Evolutionary conservation across 306 rosid species (phyloP), one percentile per base, ranked within the genome.

Genomic region (Gillenia trifoliata): DNA sequence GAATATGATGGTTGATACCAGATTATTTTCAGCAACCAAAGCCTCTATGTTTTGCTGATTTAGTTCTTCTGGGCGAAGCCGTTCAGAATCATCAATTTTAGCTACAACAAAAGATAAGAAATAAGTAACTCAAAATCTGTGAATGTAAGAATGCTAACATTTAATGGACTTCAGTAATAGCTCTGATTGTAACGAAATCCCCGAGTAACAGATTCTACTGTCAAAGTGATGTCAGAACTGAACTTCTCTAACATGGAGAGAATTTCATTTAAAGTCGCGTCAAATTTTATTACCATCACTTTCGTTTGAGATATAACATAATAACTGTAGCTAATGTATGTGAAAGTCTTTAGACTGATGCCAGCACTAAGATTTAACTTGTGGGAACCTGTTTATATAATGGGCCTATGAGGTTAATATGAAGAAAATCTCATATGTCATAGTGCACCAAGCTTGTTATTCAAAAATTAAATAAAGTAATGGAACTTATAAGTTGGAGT

Each of bases 1-100:
- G 59, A 73, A 77, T 50, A 59, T 3, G 33, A 63, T 50, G 50
- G 62, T 23, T 68, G 64, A 70, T 90, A 94, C 97, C 98, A 92
- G 85, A 87, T 94, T 91, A 83, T 68, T 88, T 86, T 94, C 98
- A 19, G 98, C 97, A 83, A 94, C 95, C 85, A 94, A 79, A 64
- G 98, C 98, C 86, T 94, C 97, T 80, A 94, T 94, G 74, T 88
- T 94, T 75, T 94, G 98, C 69, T 94, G 98, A 81, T 94, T 94
- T 79, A 94, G 82, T 85, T 94, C 98, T 82, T 94, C 98, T 23
- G 98, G 98, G 65, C 95, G 92, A 71, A 94, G 95, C 67, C 90
- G 88, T 71, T 94, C 98, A 3, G 96, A 88, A 74, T 89, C 93
- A 73, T 84, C 93, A 82, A 94, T 81, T 86, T 86, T 92, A 56